A percentile compares a stretch with the other conserved stretches of the same genome.
Conservation (phyloP, 768 basidiomycete genomes). For the Boletus sp. region DNA sequence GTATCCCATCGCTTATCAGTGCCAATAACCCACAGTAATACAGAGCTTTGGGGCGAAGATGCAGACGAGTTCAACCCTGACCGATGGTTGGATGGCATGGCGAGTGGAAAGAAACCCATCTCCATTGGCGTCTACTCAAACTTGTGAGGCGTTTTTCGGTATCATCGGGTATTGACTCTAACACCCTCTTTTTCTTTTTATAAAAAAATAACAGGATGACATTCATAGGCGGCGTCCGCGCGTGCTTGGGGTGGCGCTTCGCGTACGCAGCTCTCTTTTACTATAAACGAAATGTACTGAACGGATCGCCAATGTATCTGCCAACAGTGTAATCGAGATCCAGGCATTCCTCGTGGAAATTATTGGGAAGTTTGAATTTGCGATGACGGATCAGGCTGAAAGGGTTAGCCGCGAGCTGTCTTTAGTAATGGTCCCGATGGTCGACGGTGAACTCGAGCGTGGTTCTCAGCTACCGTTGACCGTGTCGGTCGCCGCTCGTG, state of each 20-base stretch:
- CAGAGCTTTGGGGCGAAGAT: conserved; percentile 33
- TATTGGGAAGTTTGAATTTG: conserved; percentile 52
- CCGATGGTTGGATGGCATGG: conserved; percentile 25
- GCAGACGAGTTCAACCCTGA: conserved; percentile 33
- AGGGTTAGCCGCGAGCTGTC: conserved; percentile 25
- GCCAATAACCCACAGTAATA: conserved; percentile 16
- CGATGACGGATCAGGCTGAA: conserved; percentile 14
- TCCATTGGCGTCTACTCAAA: conserved; percentile 32
- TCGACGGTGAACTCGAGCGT: conserved; percentile 29
- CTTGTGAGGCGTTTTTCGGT: conserved; percentile 22
- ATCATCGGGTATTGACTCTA: background rate
- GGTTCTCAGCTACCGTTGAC: conserved; percentile 29
- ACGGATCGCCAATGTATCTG: background rate
- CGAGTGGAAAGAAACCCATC: conserved; percentile 18
- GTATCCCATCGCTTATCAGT: background rate
- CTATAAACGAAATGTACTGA: background rate
- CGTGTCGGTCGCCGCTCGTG: background rate
- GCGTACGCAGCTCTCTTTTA: background rate
- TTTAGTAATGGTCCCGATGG: conserved; percentile 31
- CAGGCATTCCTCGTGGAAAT: conserved; percentile 38
- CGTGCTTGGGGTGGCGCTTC: conserved; percentile 23
- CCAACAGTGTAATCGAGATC: background rate
- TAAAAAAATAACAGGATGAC: conserved; percentile 25
- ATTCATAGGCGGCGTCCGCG: conserved; percentile 22
- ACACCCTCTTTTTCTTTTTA: background rate